Evolutionary conservation across 2,329 filamentous ascomycete genomes (phyloP).

Genomic region (Calonectria leucothoes): DNA sequence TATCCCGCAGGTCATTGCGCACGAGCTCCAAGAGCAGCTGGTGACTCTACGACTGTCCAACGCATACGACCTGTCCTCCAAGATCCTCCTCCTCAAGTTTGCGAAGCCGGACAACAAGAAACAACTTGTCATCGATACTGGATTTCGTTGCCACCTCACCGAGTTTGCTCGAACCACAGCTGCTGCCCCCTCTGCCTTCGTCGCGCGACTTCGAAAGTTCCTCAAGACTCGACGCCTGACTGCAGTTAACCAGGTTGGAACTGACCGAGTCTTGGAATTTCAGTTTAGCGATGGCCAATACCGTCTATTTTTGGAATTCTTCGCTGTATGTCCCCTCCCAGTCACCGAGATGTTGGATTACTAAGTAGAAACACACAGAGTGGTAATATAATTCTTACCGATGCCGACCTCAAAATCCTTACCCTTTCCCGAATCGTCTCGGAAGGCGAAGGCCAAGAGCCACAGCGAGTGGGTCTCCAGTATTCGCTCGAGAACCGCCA

Average conservation of each 20-base stretch:
- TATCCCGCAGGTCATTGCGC: constrained; percentile 81
- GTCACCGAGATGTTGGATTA: not conserved
- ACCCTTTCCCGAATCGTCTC: constrained; percentile 83
- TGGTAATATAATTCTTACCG: constrained; percentile 94
- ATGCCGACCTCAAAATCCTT: constrained; percentile 84
- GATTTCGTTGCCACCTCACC: constrained; percentile 95
- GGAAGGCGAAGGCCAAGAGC: constrained; percentile 86
- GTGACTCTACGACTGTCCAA: constrained; percentile 87
- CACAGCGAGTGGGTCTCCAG: constrained; percentile 78
- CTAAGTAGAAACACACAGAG: constrained; percentile 56
- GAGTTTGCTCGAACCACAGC: constrained; percentile 90
- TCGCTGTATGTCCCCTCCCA: constrained; percentile 64
- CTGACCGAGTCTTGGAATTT: constrained; percentile 92
- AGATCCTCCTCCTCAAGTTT: constrained; percentile 96
- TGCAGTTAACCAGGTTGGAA: constrained; percentile 85
- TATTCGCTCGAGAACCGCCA: constrained; percentile 87
- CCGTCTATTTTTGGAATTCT: constrained; percentile 92
- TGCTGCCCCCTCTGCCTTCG: constrained; percentile 85
- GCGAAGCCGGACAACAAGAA: constrained; percentile 89
- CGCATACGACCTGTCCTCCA: constrained; percentile 94
- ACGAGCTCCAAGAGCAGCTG: constrained; percentile 85
- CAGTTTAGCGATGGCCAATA: constrained; percentile 93
- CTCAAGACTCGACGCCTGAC: constrained; percentile 90
- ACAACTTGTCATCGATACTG: constrained; percentile 92
- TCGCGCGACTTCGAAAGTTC: constrained; percentile 85